Evolutionary conservation across 306 rosid species (phyloP), one percentile per base, ranked within the genome.

Genomic region (Castanea crenata): DNA sequence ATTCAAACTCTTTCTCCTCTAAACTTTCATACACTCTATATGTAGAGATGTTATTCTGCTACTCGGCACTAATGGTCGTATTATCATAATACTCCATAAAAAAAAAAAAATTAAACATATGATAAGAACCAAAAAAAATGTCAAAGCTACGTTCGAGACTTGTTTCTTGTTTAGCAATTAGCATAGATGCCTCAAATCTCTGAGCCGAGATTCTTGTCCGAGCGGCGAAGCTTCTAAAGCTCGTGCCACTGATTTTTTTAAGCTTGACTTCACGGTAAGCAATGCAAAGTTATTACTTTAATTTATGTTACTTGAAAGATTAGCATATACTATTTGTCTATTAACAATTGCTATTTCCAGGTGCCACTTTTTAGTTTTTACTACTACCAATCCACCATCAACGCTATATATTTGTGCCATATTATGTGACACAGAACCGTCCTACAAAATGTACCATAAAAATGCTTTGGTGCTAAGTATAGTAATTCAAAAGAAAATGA

Each of bases 211-310:
- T 80, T 86, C 82, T 35, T 79, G 79, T 73, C 74, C 23, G 21
- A 56, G 58, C 69, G 78, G 57, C 72, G 94, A 92, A 90, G 87
- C 92, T 90, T 90, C 93, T 84, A 90, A 92, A 87, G 93, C 84
- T 72, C 62, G 71, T 67, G 82, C 70, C 73, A 58, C 5, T 19
- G 10, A 12, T 74, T 76, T 31, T 64, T 41, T 55, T 77, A 34
- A 67, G 62, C 27, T 69, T 67, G 61, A 35, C 63, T 61, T 46
- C 85, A 38, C 82, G 9, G 19, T 72, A 65, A 51, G 21, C 79
- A 23, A 58, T 19, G 80, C 7, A 64, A 21, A 46, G 34, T 63
- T 31, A 70, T 54, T 61, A 44, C 41, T 49, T 74, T 27, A 2
- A 21, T 59, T 75, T 20, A 21, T 4, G 20, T 38, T 41, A 5